Percentiles rank a stretch among this genome's conserved stretches.
These are phyloP conservation scores for Diaporthe vexans DNA, from an alignment of 2,329 filamentous ascomycete species.

Conservation along the genomic window DNA sequence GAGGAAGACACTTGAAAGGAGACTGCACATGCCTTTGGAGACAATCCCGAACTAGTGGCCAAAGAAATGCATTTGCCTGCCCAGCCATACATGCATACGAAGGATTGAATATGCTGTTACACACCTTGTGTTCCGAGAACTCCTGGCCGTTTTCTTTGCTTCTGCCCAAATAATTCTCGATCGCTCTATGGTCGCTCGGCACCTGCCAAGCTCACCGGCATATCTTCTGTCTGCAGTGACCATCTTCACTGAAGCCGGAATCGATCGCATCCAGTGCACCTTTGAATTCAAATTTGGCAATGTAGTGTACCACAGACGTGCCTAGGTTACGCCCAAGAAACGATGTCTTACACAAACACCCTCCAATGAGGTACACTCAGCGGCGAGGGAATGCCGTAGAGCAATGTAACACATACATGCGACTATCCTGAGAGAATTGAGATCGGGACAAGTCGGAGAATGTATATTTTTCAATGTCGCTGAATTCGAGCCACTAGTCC, in stretches of 20 bases:
- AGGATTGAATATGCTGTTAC: neutral
- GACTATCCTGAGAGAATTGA: no score
- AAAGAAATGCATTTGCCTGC: neutral
- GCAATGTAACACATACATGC: no score
- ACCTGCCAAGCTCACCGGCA: neutral
- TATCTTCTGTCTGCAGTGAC: neutral
- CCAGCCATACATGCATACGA: neutral
- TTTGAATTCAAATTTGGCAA: neutral
- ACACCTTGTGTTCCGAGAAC: neutral
- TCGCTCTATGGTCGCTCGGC: neutral
- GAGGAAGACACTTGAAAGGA: neutral
- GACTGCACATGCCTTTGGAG: neutral
- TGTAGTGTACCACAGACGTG: neutral
- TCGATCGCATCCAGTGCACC: neutral
- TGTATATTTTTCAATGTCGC: no score
- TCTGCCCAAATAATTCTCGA: neutral
- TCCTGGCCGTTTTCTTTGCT: neutral
- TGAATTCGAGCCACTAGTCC: no score
- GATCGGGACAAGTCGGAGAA: no score
- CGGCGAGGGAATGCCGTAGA: no score
- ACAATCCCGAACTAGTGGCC: neutral
- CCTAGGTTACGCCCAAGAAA: no score
- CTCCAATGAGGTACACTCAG: no score
- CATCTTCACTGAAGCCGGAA: neutral
- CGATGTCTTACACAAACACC: no score